Percentiles rank a stretch among this genome's conserved stretches.
Conservation (phyloP, 176 grass and related monocot species). For the Eremochloa ophiuroides region DNA sequence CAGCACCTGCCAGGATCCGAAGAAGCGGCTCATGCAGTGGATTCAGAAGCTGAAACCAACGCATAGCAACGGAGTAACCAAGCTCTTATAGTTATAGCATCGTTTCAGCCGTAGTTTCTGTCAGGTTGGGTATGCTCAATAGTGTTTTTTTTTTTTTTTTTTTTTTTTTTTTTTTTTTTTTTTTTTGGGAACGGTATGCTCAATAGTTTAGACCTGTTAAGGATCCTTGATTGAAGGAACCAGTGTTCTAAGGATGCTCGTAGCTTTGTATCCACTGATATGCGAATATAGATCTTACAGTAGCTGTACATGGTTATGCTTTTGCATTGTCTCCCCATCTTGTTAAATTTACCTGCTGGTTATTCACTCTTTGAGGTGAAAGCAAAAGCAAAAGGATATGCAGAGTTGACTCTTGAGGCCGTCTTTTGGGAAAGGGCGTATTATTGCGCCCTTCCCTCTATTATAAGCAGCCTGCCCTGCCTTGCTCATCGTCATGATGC, state of each 20-base stretch:
- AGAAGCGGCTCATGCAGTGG: conserved; percentile 67
- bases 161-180: too few relatives aligned
- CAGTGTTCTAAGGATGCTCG: conserved; percentile 17
- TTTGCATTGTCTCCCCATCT: background rate
- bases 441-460: conserved; percentile 16
- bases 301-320: conserved; percentile 23
- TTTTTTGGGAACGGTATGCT: conserved; percentile 51
- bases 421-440: background rate
- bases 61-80: conserved; percentile 26
- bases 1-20: conserved; percentile 54
- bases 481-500: background rate
- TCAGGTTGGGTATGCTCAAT: conserved; percentile 36
- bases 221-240: conserved; percentile 6
- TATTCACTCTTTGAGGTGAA: background rate
- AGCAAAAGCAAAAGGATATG: background rate
- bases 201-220: conserved; percentile 45
- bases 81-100: conserved; percentile 32
- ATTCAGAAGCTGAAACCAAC: conserved; percentile 63
- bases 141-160: too few relatives aligned
- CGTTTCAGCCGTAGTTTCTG: conserved; percentile 42
- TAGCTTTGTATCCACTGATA: conserved; percentile 25
- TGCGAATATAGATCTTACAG: background rate
- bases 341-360: background rate
- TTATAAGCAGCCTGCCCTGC: background rate
- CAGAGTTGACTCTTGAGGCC: background rate